Conservation (phyloP, 352 stramenopile genomes). For the Peronospora belbahrii region DNA sequence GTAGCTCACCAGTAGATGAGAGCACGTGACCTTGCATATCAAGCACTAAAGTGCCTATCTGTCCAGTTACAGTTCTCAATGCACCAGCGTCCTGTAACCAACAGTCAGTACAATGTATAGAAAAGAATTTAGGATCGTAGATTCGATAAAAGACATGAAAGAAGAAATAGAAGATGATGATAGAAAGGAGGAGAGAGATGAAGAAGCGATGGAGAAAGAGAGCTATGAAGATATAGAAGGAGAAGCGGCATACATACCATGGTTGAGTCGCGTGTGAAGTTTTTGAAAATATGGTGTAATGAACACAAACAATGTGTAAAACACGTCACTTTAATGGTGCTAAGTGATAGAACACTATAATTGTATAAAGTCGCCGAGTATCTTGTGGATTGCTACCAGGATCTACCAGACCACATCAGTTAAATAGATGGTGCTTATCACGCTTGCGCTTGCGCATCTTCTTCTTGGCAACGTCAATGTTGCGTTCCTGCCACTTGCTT, state of each 20-base stretch:
- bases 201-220: neutral
- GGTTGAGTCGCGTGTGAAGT: neutral
- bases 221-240: neutral
- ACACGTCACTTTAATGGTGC: neutral
- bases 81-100: constrained; percentile 46
- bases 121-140: neutral
- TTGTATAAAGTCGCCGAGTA: too few species aligned
- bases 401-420: constrained; percentile 14
- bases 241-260: neutral
- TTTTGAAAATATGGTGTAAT: neutral
- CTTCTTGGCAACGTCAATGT: constrained; percentile 86
- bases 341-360: too few species aligned
- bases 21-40: constrained; percentile 51
- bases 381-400: too few species aligned
- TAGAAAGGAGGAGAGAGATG: too few species aligned
- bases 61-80: constrained; percentile 37
- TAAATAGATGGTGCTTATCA: constrained; percentile 75
- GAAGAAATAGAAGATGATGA: constrained; percentile 29
- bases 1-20: constrained; percentile 53
- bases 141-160: constrained; percentile 31
- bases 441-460: constrained; percentile 83
- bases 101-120: too few species aligned
- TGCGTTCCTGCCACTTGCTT: constrained; percentile 93
- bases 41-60: constrained; percentile 59
- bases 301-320: neutral